Conservation (phyloP, 2,329 filamentous ascomycete genomes). For the Fusarium sororula region DNA sequence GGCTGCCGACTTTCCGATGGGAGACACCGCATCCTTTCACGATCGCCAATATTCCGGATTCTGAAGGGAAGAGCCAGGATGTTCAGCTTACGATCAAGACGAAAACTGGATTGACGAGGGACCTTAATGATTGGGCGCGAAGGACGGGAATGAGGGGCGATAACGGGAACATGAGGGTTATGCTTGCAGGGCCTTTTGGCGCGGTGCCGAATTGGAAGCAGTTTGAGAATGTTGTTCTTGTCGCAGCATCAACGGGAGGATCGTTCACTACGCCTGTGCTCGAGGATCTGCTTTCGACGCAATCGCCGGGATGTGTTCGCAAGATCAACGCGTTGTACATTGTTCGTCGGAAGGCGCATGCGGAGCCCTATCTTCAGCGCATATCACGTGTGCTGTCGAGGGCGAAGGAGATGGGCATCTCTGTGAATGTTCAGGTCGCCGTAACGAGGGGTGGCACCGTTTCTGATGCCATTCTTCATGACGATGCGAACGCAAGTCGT, state of each 20-base stretch:
- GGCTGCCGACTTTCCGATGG: conserved; percentile 37
- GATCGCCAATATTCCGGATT: conserved; percentile 24
- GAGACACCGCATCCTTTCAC: conserved; percentile 42
- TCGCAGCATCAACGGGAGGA: conserved; percentile 37
- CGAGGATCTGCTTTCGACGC: conserved; percentile 30
- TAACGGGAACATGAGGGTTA: conserved; percentile 21
- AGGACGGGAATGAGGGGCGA: conserved; percentile 17
- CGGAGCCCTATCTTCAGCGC: conserved; percentile 29
- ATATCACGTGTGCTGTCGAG: conserved; percentile 20
- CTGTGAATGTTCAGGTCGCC: conserved; percentile 35
- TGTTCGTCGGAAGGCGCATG: conserved; percentile 30
- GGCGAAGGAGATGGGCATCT: conserved; percentile 38
- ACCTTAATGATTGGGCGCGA: conserved; percentile 37
- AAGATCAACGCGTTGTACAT: conserved; percentile 37
- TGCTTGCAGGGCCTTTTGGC: conserved; percentile 39
- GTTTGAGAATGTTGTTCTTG: conserved; percentile 35
- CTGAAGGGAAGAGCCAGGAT: conserved; percentile 19
- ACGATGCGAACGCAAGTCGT: conserved; percentile 28
- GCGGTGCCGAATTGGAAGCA: conserved; percentile 37
- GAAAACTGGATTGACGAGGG: conserved; percentile 34
- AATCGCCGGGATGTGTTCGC: conserved; percentile 32
- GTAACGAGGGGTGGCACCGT: conserved; percentile 18
- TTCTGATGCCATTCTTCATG: neutral
- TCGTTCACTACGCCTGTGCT: conserved; percentile 39
- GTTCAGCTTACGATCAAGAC: conserved; percentile 39